Conservation (phyloP, 306 rosid species). For the Ormosia emarginata region DNA sequence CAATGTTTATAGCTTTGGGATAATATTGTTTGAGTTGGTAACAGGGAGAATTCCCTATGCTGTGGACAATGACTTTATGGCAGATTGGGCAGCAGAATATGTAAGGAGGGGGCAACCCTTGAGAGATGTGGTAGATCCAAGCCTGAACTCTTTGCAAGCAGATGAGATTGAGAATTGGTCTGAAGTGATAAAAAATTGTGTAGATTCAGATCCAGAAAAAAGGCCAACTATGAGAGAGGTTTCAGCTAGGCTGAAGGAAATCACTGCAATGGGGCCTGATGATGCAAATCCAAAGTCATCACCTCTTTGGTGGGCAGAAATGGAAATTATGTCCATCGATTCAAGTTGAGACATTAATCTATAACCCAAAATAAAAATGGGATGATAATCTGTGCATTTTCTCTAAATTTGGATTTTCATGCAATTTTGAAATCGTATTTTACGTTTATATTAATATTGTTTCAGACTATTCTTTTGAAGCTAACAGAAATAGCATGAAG, state of each 20-base stretch:
- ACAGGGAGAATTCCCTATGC: constrained; percentile 67
- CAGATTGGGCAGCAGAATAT: constrained; percentile 64
- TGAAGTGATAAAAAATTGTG: constrained; percentile 53
- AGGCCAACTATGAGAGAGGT: constrained; percentile 65
- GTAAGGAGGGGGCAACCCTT: constrained; percentile 45
- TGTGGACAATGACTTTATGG: constrained; percentile 41
- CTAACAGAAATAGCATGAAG: not conserved
- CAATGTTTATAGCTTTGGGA: constrained; percentile 77
- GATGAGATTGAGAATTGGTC: constrained; percentile 51
- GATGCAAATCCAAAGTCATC: constrained; percentile 75
- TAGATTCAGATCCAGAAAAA: constrained; percentile 45
- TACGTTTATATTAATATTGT: not conserved
- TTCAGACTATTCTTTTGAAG: constrained; percentile 13
- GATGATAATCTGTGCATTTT: not conserved
- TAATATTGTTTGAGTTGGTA: constrained; percentile 70
- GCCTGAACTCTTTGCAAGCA: constrained; percentile 42
- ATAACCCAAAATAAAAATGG: not conserved
- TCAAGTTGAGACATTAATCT: constrained; percentile 33
- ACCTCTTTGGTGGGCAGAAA: constrained; percentile 98
- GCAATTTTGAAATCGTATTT: not conserved
- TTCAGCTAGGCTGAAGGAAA: constrained; percentile 52
- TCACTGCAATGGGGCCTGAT: constrained; percentile 72
- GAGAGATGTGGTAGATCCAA: constrained; percentile 69
- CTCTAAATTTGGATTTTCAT: constrained; percentile 27
- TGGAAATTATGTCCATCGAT: constrained; percentile 72